Conservation (phyloP, 345 rosid genomes). For the Syzygium jambos region DNA sequence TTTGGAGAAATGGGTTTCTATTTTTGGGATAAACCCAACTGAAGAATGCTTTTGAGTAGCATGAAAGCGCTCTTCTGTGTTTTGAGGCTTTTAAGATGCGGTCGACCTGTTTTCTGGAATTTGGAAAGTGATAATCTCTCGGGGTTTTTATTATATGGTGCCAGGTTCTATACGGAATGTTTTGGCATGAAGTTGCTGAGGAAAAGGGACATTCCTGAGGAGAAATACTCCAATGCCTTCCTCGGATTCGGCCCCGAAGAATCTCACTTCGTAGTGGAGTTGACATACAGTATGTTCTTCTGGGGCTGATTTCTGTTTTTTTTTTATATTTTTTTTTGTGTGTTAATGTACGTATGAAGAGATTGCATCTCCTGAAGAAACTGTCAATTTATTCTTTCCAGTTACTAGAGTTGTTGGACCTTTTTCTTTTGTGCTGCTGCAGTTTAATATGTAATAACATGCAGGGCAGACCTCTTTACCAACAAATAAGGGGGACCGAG, state of each 20-base stretch:
- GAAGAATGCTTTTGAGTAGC: not conserved
- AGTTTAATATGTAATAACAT: not conserved
- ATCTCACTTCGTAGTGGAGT: conserved; percentile 73
- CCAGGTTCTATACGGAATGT: conserved; percentile 83
- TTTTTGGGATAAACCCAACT: not conserved
- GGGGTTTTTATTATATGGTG: not conserved
- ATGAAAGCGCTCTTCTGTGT: not conserved
- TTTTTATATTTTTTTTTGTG: not conserved
- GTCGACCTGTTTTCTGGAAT: not conserved
- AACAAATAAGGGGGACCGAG: not conserved
- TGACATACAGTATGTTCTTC: conserved; percentile 62
- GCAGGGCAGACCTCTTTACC: not conserved
- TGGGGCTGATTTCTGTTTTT: not conserved
- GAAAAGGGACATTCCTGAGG: conserved; percentile 83
- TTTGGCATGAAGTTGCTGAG: conserved; percentile 91
- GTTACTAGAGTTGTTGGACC: not conserved
- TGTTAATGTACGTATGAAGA: not conserved
- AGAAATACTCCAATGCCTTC: conserved; percentile 91
- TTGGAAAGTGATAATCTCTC: not conserved
- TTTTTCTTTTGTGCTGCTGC: not conserved
- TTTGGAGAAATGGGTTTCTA: not conserved
- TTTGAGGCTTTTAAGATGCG: not conserved
- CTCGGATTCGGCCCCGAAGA: conserved; percentile 85
- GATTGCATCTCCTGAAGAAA: not conserved
- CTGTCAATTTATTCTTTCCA: not conserved